Percentiles rank a stretch among this genome's conserved stretches.
phyloP scores from a whole-genome alignment of 1,284 basidiomycete species.

The Ustilago esculenta region DNA sequence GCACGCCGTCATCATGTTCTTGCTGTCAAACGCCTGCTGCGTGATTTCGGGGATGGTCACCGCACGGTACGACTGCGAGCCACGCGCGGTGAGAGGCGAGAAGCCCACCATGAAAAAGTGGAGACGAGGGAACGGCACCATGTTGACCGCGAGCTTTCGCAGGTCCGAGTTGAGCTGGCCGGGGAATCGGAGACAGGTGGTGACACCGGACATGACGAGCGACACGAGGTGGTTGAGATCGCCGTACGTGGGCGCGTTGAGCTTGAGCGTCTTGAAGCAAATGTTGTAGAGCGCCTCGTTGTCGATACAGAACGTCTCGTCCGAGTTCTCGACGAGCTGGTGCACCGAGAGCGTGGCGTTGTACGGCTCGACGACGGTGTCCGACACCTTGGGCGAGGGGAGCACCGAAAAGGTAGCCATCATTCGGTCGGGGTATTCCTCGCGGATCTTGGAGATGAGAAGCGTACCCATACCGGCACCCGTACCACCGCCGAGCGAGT shows the following conservation, averaged over 20 bases:
- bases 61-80: constrained; percentile 71
- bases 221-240: constrained; percentile 74
- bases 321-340: constrained; percentile 87
- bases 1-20: constrained; percentile 75
- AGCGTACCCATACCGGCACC: constrained; percentile 61
- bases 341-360: constrained; percentile 89
- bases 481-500: constrained; percentile 89
- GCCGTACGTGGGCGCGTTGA: constrained; percentile 69
- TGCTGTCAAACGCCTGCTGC: constrained; percentile 64
- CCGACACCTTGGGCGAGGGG: constrained; percentile 92
- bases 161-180: constrained; percentile 94
- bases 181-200: constrained; percentile 89
- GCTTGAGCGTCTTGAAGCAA: constrained; percentile 78
- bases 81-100: constrained; percentile 66
- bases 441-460: constrained; percentile 67
- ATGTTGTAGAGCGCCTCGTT: constrained; percentile 96
- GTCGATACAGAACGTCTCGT: constrained; percentile 88
- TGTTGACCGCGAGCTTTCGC: constrained; percentile 90
- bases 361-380: constrained; percentile 95
- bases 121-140: constrained; percentile 70
- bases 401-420: constrained; percentile 90
- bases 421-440: constrained; percentile 76
- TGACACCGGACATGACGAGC: constrained; percentile 88
- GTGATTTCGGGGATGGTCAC: constrained; percentile 65
- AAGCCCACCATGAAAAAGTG: constrained; percentile 68